phyloP scores from a whole-genome alignment of 2,329 filamentous ascomycete species.

The Aspergillus sergii region DNA sequence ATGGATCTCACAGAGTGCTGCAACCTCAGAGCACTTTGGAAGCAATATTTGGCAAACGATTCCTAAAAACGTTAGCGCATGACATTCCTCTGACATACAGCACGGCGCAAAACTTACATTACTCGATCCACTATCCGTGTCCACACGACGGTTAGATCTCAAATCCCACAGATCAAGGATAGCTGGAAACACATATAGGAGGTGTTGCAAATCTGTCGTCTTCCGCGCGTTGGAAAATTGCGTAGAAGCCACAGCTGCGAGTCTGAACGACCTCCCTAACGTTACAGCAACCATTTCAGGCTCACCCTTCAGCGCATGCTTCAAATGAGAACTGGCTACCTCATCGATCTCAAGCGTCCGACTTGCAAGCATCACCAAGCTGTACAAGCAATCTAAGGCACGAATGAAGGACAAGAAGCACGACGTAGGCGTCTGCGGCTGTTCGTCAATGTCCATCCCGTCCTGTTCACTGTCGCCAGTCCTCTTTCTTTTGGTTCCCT shows the following conservation, averaged over 20 bases:
- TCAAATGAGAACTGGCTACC: conserved; percentile 42
- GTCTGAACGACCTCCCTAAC: conserved; percentile 38
- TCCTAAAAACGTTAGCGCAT: conserved; percentile 23
- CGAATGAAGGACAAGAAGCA: conserved; percentile 39
- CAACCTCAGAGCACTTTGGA: conserved; percentile 38
- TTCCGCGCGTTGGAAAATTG: conserved; percentile 32
- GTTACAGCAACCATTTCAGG: conserved; percentile 37
- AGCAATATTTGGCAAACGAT: conserved; percentile 37
- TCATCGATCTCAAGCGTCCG: conserved; percentile 30
- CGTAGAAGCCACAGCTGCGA: conserved; percentile 34
- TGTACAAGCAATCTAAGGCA: conserved; percentile 38
- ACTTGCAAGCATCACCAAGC: conserved; percentile 31
- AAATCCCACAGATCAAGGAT: conserved; percentile 42
- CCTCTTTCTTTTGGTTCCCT: conserved; percentile 45
- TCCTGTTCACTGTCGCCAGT: conserved; percentile 27
- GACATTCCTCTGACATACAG: background rate
- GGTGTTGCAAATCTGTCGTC: conserved; percentile 36
- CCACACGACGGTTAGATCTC: conserved; percentile 37
- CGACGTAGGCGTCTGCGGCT: conserved; percentile 31
- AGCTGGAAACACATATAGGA: conserved; percentile 38
- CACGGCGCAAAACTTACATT: conserved; percentile 30
- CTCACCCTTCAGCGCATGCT: conserved; percentile 41
- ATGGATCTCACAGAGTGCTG: conserved; percentile 30
- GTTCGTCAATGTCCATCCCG: conserved; percentile 34
- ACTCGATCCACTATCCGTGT: conserved; percentile 35